A percentile compares a stretch with the other conserved stretches of the same genome.
Evolutionary conservation across 495 filamentous ascomycete genomes (phyloP).

Genomic region (Staphylotrichum tortipilum): DNA sequence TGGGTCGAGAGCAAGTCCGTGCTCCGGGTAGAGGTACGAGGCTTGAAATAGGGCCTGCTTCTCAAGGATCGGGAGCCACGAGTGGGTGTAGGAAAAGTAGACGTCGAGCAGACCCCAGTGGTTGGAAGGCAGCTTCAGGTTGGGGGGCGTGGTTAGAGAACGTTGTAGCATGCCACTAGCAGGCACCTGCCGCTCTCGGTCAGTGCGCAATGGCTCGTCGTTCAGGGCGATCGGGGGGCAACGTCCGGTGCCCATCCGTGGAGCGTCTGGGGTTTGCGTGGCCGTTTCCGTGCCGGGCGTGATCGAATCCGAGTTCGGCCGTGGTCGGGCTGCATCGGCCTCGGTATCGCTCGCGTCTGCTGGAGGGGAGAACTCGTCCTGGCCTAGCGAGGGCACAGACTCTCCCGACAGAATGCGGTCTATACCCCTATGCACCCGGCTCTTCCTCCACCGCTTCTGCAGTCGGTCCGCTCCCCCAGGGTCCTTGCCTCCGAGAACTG

Average conservation of each 20-base stretch:
- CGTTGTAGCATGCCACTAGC: not conserved
- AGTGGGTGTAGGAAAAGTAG: constrained; percentile 64
- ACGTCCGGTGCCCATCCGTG: not conserved
- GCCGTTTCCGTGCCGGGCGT: not conserved
- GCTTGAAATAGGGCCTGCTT: constrained; percentile 54
- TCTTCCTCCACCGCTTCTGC: constrained; percentile 51
- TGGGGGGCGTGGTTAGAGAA: not conserved
- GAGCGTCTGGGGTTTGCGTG: not conserved
- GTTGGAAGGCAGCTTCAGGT: constrained; percentile 47
- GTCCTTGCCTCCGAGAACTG: constrained; percentile 37
- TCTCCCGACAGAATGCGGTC: constrained; percentile 46
- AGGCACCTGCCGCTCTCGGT: constrained; percentile 2
- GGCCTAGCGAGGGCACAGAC: constrained; percentile 23
- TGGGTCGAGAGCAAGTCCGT: constrained; percentile 14
- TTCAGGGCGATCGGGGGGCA: not conserved
- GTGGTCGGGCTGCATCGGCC: constrained; percentile 15
- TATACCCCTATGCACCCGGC: constrained; percentile 44
- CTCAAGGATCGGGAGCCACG: constrained; percentile 64
- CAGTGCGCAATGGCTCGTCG: not conserved
- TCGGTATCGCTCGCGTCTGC: constrained; percentile 30
- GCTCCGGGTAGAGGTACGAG: constrained; percentile 35
- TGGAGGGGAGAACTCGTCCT: constrained; percentile 23
- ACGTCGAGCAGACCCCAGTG: constrained; percentile 59
- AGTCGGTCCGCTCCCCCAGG: constrained; percentile 43
- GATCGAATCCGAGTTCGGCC: not conserved